phyloP scores from a whole-genome alignment of 2,329 filamentous ascomycete species.

The Ustilaginoidea virens region DNA sequence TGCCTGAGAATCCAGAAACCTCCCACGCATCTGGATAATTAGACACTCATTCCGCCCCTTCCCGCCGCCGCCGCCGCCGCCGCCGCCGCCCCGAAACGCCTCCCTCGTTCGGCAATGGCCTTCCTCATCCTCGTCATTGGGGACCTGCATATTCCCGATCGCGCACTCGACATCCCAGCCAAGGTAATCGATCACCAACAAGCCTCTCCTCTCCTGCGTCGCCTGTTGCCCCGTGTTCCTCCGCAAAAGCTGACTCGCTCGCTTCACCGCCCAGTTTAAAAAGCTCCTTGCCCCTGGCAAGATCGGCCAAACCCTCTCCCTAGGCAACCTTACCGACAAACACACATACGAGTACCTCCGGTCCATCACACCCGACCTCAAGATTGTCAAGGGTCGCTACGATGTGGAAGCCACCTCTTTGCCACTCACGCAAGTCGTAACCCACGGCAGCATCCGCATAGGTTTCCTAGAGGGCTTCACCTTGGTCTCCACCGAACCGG shows the following conservation, averaged over 20 bases:
- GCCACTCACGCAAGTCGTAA: conserved; percentile 49
- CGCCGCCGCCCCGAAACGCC: no score
- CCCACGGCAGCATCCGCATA: conserved; percentile 48
- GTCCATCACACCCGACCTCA: conserved; percentile 55
- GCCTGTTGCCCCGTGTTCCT: no score
- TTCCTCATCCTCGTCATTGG: conserved; percentile 85
- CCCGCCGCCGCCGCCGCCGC: no score
- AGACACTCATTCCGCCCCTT: no score
- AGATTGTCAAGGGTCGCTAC: conserved; percentile 52
- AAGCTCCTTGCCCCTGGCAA: conserved; percentile 73
- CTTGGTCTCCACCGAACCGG: conserved; percentile 50
- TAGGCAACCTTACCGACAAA: conserved; percentile 68
- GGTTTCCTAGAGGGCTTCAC: conserved; percentile 56
- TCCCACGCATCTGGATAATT: no score
- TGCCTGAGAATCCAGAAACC: no score
- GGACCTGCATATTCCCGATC: conserved; percentile 86
- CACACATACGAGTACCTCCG: conserved; percentile 69
- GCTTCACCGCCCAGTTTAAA: conserved; percentile 48
- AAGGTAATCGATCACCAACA: conserved; percentile 44
- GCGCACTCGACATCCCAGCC: conserved; percentile 77
- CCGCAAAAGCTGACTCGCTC: no score
- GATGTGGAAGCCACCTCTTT: conserved; percentile 52
- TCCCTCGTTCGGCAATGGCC: conserved; percentile 42
- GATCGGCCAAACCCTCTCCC: conserved; percentile 67
- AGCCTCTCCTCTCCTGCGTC: conserved; percentile 3